Conservation (phyloP, 495 filamentous ascomycete species). For the Hypomontagnella submonticulosa region DNA sequence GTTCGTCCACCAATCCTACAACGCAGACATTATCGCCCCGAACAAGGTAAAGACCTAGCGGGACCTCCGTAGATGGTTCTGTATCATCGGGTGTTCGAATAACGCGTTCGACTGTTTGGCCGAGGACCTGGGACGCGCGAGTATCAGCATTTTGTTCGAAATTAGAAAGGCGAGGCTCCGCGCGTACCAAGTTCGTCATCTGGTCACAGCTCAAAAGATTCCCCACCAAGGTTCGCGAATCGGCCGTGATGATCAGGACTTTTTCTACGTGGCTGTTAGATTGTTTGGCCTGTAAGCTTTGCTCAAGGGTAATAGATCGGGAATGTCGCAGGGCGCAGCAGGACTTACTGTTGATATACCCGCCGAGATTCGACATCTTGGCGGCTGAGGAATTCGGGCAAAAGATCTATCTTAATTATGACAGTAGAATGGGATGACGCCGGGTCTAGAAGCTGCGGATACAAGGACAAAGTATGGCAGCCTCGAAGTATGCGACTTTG, state of each 20-base stretch:
- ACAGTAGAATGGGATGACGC: not conserved
- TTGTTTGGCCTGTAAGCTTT: conserved; percentile 25
- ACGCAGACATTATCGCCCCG: conserved; percentile 95
- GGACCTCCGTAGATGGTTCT: conserved; percentile 81
- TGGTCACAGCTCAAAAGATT: conserved; percentile 89
- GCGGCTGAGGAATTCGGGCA: not conserved
- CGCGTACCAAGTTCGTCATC: conserved; percentile 81
- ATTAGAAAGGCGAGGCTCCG: conserved; percentile 1
- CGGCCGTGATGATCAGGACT: conserved; percentile 89
- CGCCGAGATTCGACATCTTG: conserved; percentile 47
- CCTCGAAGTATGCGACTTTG: not conserved
- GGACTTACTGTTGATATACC: conserved; percentile 51
- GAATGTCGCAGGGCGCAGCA: not conserved
- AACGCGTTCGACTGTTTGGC: conserved; percentile 85
- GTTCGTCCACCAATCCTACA: conserved; percentile 88
- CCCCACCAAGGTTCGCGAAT: conserved; percentile 89
- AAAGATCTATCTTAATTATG: not conserved
- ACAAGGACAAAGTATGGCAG: not conserved
- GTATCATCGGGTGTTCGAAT: conserved; percentile 85
- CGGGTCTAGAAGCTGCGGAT: not conserved
- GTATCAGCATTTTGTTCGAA: conserved; percentile 15
- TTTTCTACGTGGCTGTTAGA: conserved; percentile 71
- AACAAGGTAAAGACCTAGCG: conserved; percentile 89
- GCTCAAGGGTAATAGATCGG: conserved; percentile 2
- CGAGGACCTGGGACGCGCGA: conserved; percentile 66